Conservation (phyloP, 2,329 filamentous ascomycete genomes). For the Lojkania enalia region DNA sequence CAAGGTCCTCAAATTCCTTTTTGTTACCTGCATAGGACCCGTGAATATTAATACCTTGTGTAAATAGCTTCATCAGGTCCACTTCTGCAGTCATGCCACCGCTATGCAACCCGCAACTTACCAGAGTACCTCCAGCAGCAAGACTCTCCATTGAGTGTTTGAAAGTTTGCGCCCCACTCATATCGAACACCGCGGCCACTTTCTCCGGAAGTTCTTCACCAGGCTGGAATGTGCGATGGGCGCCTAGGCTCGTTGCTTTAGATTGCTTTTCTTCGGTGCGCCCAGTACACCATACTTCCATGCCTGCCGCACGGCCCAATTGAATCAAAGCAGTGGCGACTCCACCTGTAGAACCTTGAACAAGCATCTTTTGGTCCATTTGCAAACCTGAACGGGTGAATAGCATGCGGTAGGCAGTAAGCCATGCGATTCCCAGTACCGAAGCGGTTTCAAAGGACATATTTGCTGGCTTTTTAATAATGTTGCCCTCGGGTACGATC, state of each 20-base stretch:
- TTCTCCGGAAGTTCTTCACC: conserved; percentile 19
- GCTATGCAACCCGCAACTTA: conserved; percentile 21
- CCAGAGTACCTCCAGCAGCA: conserved; percentile 19
- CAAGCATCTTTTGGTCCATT: conserved; percentile 25
- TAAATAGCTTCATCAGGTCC: conserved; percentile 17
- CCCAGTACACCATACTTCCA: conserved; percentile 24
- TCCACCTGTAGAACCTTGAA: conserved; percentile 23
- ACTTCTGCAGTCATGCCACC: conserved; percentile 12
- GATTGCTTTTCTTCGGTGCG: conserved; percentile 19
- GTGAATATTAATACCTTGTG: conserved; percentile 18
- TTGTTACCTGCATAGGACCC: conserved; percentile 20
- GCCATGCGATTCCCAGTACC: conserved; percentile 25
- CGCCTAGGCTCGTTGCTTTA: conserved; percentile 19
- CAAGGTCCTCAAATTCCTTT: conserved; percentile 19
- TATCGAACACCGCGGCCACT: conserved; percentile 23
- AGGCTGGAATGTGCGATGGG: conserved; percentile 17
- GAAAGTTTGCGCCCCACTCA: conserved; percentile 19
- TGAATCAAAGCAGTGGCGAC: conserved; percentile 24
- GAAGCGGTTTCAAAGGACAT: conserved; percentile 19
- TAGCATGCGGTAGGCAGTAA: conserved; percentile 29
- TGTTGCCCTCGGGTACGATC: conserved; percentile 19
- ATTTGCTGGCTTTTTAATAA: conserved; percentile 16
- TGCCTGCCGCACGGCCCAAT: conserved; percentile 21
- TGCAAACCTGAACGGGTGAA: conserved; percentile 20
- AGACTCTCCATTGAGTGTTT: conserved; percentile 18